Conservation (phyloP, 2,329 filamentous ascomycete species). For the Coniosporium tulheliwenetii region DNA sequence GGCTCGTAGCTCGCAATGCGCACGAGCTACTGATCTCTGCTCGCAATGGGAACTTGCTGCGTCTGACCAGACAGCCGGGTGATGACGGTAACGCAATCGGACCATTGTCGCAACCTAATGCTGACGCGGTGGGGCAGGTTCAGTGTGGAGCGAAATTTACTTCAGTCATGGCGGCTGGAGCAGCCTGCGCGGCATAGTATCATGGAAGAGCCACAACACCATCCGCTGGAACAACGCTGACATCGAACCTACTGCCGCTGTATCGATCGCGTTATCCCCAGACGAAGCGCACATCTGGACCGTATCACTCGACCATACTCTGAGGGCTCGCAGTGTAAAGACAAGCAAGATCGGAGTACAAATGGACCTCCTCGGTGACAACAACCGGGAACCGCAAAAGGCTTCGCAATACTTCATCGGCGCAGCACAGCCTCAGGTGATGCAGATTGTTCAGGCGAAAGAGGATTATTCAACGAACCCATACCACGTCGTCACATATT, state of each 20-base stretch:
- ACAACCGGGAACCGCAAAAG: slow-evolving; percentile 44
- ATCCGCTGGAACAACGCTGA: slow-evolving; percentile 47
- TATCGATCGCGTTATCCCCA: slow-evolving; percentile 36
- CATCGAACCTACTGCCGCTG: slow-evolving; percentile 52
- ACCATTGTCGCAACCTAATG: background rate
- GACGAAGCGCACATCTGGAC: slow-evolving; percentile 49
- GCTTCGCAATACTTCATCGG: slow-evolving; percentile 61
- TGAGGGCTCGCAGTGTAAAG: slow-evolving; percentile 81
- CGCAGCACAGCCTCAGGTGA: slow-evolving; percentile 59
- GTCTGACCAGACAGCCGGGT: slow-evolving; percentile 45
- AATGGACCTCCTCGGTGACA: slow-evolving; percentile 59
- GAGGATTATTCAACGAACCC: slow-evolving; percentile 29
- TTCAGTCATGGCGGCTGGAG: slow-evolving; percentile 62
- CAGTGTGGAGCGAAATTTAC: slow-evolving; percentile 52
- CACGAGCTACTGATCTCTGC: slow-evolving; percentile 67
- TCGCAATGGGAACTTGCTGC: slow-evolving; percentile 61
- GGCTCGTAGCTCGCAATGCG: slow-evolving; percentile 58
- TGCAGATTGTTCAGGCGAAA: slow-evolving; percentile 52
- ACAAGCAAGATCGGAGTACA: slow-evolving; percentile 63
- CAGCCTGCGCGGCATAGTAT: slow-evolving; percentile 48
- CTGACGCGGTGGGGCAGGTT: slow-evolving; percentile 7
- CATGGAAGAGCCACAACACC: slow-evolving; percentile 49
- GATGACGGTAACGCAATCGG: slow-evolving; percentile 26
- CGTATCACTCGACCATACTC: slow-evolving; percentile 72
- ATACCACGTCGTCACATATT: slow-evolving; percentile 65